phyloP scores from a whole-genome alignment of 805 yeast species.

The Ogataea haglerorum region DNA sequence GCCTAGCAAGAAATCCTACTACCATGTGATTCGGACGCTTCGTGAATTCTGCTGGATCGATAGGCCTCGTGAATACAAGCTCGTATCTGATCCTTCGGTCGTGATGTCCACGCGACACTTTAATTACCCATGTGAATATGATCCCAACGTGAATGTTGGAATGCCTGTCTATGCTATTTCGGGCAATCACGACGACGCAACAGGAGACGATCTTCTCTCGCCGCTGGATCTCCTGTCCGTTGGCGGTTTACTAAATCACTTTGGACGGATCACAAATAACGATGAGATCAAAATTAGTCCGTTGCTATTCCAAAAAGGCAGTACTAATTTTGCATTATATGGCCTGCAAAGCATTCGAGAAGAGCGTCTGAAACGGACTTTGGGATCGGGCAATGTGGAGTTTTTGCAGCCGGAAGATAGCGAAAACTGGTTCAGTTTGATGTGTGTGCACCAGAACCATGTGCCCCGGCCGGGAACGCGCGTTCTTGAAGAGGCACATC shows the following conservation, averaged over 20 bases:
- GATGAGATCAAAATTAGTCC: conserved; percentile 77
- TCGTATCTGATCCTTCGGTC: conserved; percentile 72
- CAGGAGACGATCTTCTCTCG: conserved; percentile 77
- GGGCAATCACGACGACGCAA: conserved; percentile 96
- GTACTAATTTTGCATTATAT: conserved; percentile 77
- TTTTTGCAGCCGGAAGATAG: conserved; percentile 64
- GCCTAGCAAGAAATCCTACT: conserved; percentile 83
- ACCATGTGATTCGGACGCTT: conserved; percentile 71
- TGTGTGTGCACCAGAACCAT: conserved; percentile 92
- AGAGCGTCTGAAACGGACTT: conserved; percentile 78
- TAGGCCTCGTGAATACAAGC: conserved; percentile 79
- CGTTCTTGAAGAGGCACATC: conserved; percentile 76
- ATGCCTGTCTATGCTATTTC: conserved; percentile 89
- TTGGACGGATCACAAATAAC: conserved; percentile 75
- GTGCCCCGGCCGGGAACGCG: conserved; percentile 75
- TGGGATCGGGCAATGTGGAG: conserved; percentile 74
- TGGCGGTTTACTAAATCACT: conserved; percentile 82
- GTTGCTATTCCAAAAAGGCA: conserved; percentile 75
- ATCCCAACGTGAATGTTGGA: conserved; percentile 83
- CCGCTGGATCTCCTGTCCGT: conserved; percentile 84
- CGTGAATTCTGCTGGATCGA: conserved; percentile 78
- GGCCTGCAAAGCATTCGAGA: conserved; percentile 89
- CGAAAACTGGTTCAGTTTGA: conserved; percentile 73
- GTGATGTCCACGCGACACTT: conserved; percentile 59
- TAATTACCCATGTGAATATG: conserved; percentile 79